A percentile compares a stretch with the other conserved stretches of the same genome.
Evolutionary conservation across 352 stramenopile genomes (phyloP).

Genomic region (Pythium inflatum): DNA sequence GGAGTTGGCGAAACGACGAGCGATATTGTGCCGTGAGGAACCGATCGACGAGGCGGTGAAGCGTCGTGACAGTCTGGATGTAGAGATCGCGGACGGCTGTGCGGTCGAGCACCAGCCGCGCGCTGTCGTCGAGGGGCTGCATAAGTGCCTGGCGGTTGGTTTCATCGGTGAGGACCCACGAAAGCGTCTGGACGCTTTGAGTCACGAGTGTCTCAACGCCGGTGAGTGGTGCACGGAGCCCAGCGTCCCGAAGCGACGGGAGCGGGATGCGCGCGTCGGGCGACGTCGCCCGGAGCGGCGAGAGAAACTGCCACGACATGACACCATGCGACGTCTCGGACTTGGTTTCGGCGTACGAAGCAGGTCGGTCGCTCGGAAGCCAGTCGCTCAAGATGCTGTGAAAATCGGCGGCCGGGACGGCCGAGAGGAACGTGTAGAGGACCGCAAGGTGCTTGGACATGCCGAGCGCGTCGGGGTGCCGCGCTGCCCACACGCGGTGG

Average conservation of each 20-base stretch:
- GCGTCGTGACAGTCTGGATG: not conserved
- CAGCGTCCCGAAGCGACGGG: conserved; percentile 11
- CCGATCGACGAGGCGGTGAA: conserved; percentile 18
- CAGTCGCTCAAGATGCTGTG: conserved; percentile 35
- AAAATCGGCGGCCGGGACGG: conserved; percentile 40
- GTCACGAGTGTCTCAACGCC: conserved; percentile 7
- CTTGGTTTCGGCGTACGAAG: not conserved
- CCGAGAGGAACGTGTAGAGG: conserved; percentile 46
- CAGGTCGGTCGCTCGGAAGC: conserved; percentile 30
- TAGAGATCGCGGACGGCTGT: conserved; percentile 7
- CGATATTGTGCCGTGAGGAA: conserved; percentile 14
- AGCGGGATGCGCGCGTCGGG: not conserved
- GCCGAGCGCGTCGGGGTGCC: conserved; percentile 40
- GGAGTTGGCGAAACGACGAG: conserved; percentile 10
- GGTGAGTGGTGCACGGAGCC: not conserved
- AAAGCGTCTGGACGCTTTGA: conserved; percentile 17
- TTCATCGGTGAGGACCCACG: conserved; percentile 18
- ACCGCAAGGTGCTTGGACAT: conserved; percentile 60
- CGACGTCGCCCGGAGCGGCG: not conserved
- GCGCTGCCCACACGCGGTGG: conserved; percentile 44
- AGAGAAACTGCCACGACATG: conserved; percentile 14
- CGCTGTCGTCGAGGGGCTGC: conserved; percentile 9
- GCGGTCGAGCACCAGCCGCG: conserved; percentile 1
- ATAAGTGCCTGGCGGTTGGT: conserved; percentile 11
- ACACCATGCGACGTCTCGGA: conserved; percentile 26